These are phyloP conservation scores for Aspergillus awamori DNA, from an alignment of 2,329 filamentous ascomycete genomes.

Conservation along the genomic window DNA sequence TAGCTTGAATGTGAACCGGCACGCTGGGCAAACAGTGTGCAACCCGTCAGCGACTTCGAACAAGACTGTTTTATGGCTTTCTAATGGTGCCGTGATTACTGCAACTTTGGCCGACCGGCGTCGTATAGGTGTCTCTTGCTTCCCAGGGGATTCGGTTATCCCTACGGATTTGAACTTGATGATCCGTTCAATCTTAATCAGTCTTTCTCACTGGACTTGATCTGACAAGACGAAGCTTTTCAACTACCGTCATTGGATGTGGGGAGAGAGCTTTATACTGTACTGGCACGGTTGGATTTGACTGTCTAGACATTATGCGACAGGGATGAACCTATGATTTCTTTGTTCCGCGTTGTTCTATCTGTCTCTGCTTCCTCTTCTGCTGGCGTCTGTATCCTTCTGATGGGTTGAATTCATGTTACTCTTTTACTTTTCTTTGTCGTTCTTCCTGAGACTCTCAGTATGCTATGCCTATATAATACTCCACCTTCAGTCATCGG, in stretches of 20 bases:
- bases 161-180: background rate
- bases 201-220: slow-evolving; percentile 13
- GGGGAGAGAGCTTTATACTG: slow-evolving; percentile 17
- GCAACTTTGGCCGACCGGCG: slow-evolving; percentile 10
- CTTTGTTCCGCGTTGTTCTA: slow-evolving; percentile 29
- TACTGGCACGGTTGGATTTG: slow-evolving; percentile 31
- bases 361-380: slow-evolving; percentile 33
- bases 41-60: slow-evolving; percentile 15
- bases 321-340: slow-evolving; percentile 32
- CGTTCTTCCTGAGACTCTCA: slow-evolving; percentile 23
- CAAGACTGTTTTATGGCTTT: slow-evolving; percentile 18
- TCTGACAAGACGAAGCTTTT: slow-evolving; percentile 17
- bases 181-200: slow-evolving; percentile 11
- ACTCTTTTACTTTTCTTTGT: slow-evolving; percentile 22
- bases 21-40: slow-evolving; percentile 6
- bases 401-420: slow-evolving; percentile 34
- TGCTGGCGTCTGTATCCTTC: slow-evolving; percentile 39
- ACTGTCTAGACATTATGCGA: slow-evolving; percentile 34
- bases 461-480: slow-evolving; percentile 44
- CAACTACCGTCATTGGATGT: slow-evolving; percentile 16
- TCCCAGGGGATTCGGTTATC: slow-evolving; percentile 6
- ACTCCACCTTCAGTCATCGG: slow-evolving; percentile 12
- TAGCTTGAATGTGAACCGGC: slow-evolving; percentile 14
- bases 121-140: slow-evolving; percentile 11
- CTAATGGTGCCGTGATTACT: slow-evolving; percentile 18